phyloP scores from a whole-genome alignment of 495 filamentous ascomycete species.

The Beverwykella pulmonaria region DNA sequence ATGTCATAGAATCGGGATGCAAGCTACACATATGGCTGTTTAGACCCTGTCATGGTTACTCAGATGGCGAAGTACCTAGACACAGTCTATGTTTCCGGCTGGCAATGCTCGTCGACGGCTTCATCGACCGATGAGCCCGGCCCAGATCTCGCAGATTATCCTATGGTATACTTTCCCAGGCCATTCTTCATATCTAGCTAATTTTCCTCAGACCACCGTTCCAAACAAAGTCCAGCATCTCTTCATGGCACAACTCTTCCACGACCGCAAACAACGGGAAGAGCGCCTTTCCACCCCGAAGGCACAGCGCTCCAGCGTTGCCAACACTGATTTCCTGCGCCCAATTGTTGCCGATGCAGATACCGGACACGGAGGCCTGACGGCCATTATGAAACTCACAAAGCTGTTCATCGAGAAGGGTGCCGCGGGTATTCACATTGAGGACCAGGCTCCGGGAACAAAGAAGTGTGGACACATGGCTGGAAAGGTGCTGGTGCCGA shows the following conservation, averaged over 20 bases:
- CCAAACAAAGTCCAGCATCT: slow-evolving; percentile 97
- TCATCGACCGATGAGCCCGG: slow-evolving; percentile 93
- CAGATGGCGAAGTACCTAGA: slow-evolving; percentile 99
- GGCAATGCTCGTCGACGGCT: slow-evolving; percentile 97
- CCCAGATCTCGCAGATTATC: slow-evolving; percentile 97
- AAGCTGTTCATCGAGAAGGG: slow-evolving; percentile 97
- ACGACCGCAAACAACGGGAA: slow-evolving; percentile 97
- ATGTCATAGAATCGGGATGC: slow-evolving; percentile 70
- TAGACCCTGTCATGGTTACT: slow-evolving; percentile 97
- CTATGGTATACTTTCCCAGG: slow-evolving; percentile 65
- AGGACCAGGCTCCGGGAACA: slow-evolving; percentile 96
- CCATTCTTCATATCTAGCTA: neutral
- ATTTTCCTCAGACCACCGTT: slow-evolving; percentile 74
- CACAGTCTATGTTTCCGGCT: slow-evolving; percentile 97
- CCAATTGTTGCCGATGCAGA: slow-evolving; percentile 98
- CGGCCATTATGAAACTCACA: slow-evolving; percentile 98
- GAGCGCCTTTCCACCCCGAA: slow-evolving; percentile 83
- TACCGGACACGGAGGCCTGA: slow-evolving; percentile 95
- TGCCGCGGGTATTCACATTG: slow-evolving; percentile 96
- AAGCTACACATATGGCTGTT: slow-evolving; percentile 93
- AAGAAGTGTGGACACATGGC: slow-evolving; percentile 99
- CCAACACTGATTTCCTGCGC: slow-evolving; percentile 89
- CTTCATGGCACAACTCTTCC: slow-evolving; percentile 97
- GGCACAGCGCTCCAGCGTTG: slow-evolving; percentile 68
- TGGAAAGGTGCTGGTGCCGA: slow-evolving; percentile 95